Evolutionary conservation across 129 eudicot genomes (phyloP).

Genomic region (Sambucus nigra): DNA sequence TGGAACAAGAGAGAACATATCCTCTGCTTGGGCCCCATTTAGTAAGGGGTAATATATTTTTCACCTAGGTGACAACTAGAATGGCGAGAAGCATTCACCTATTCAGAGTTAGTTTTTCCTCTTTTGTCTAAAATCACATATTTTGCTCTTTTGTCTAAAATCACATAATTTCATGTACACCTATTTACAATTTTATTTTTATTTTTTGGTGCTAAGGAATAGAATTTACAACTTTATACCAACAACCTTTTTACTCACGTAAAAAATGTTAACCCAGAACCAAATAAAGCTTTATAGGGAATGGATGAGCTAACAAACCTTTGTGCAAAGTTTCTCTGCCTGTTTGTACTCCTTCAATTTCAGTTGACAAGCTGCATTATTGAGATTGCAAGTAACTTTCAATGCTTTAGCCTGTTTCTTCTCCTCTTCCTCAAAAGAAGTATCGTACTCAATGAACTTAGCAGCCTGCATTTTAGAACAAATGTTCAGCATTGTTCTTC

Average conservation of each 20-base stretch:
- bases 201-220: too few relatives aligned
- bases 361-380: slow-evolving; percentile 82
- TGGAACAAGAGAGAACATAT: too few relatives aligned
- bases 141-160: too few relatives aligned
- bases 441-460: slow-evolving; percentile 66
- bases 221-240: too few relatives aligned
- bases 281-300: background rate
- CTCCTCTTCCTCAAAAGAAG: slow-evolving; percentile 64
- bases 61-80: too few relatives aligned
- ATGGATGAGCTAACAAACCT: slow-evolving; percentile 24
- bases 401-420: slow-evolving; percentile 56
- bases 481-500: background rate
- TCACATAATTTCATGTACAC: too few relatives aligned
- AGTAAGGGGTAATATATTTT: background rate
- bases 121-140: too few relatives aligned
- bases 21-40: background rate
- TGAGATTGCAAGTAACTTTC: slow-evolving; percentile 59
- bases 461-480: slow-evolving; percentile 39
- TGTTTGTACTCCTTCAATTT: slow-evolving; percentile 76
- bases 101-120: too few relatives aligned
- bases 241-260: too few relatives aligned
- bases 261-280: too few relatives aligned
- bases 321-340: slow-evolving; percentile 85
- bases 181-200: too few relatives aligned
- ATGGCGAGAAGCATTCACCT: too few relatives aligned